Evolutionary conservation across 345 rosid genomes (phyloP), one percentile per base, ranked within the genome.

Genomic region (Pistacia atlantica): DNA sequence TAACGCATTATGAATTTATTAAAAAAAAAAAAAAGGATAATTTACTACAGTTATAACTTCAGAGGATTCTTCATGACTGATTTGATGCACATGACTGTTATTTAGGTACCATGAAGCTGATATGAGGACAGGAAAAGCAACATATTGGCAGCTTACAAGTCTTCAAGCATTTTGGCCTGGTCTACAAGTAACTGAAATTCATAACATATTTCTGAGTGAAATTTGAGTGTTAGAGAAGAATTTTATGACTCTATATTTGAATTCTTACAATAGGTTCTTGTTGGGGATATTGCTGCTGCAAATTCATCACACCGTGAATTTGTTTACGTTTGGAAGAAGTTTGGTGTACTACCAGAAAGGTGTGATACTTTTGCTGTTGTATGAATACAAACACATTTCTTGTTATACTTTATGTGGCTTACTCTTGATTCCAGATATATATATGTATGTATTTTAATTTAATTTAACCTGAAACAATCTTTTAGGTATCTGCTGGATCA

Each of bases 161-260:
- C 98, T 95, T 83, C 99, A 95, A 88, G 98, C 99, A 71, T 95
- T 95, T 85, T 95, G 99, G 99, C 99, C 99, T 64, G 98, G 99
- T 78, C 87, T 95, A 54, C 99, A 95, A 92, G 99, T 84, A 79
- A 76, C 84, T 77, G 56, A 76, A 76, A 75, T 72, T 63, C 57
- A 60, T 8, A 10, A 65, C 64, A 35, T 42, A 62, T n/a, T 62
- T 60, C 4, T 59, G 0, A 37, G 58, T 71, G 38, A 8, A 12
- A 37, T 62, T 54, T 33, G 5, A 69, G 38, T 1, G 49, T 65
- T 60, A 73, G 71, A 57, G 60, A 67, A 60, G 64, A 58, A 76
- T 80, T 54, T 20, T 78, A 69, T 84, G 73, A 81, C 65, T 56
- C 57, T 71, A 55, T 77, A 25, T 65, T 85, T 57, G 65, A 56